These are phyloP conservation scores for Flammula alnicola DNA, from an alignment of 1,284 basidiomycete genomes.

Conservation along the genomic window DNA sequence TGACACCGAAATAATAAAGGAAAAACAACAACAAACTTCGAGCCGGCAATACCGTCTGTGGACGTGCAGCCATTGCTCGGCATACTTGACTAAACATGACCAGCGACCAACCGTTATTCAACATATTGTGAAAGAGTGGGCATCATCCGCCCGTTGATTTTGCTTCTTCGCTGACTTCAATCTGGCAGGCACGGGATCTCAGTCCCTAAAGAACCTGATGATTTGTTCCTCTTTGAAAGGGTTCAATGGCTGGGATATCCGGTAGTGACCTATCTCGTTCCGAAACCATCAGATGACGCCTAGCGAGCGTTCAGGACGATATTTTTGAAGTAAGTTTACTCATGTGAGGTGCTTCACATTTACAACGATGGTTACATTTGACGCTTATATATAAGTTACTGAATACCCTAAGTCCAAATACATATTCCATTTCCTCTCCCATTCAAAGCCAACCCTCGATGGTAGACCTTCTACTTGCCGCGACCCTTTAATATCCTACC, in stretches of 20 bases:
- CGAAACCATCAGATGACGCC: no score
- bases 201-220: constrained; percentile 1
- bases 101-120: background rate
- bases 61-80: constrained; percentile 13
- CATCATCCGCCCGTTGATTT: background rate
- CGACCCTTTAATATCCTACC: constrained; percentile 21
- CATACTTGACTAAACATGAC: background rate
- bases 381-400: no score
- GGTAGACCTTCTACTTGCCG: no score
- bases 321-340: no score
- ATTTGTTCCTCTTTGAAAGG: constrained; percentile 9
- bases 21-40: constrained; percentile 1
- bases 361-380: no score
- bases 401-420: no score
- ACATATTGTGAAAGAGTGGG: constrained; percentile 10
- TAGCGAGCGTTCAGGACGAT: no score
- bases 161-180: background rate
- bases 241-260: background rate
- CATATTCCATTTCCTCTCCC: no score
- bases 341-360: no score
- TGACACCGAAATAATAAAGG: background rate
- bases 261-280: no score
- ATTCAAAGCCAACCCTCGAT: no score
- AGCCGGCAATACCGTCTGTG: constrained; percentile 5
- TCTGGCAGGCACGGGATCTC: constrained; percentile 5